Conservation (phyloP, 345 rosid species). For the Microcos paniculata region DNA sequence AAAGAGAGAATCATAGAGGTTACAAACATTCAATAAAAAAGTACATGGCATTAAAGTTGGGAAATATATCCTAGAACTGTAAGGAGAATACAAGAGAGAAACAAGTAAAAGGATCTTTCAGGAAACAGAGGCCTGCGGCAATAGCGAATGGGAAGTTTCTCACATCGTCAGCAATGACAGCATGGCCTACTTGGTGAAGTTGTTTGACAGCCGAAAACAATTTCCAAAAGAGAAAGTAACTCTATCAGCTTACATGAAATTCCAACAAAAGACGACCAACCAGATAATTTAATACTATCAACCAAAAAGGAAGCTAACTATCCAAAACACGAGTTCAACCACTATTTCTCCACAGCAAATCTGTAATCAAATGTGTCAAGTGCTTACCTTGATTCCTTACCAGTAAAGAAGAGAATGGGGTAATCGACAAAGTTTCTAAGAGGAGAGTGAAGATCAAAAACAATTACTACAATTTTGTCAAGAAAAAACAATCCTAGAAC, state of each 20-base stretch:
- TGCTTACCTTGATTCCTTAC: background rate
- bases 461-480: background rate
- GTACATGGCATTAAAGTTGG: background rate
- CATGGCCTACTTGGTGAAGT: background rate
- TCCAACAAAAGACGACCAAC: background rate
- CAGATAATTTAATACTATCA: background rate
- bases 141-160: background rate
- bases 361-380: background rate
- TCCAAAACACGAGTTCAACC: background rate
- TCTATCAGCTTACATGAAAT: background rate
- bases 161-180: background rate
- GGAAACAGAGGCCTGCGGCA: background rate
- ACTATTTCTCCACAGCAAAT: background rate
- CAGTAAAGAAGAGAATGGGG: background rate
- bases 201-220: background rate
- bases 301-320: background rate
- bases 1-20: background rate
- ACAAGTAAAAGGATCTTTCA: background rate
- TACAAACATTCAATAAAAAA: background rate
- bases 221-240: constrained; percentile 1
- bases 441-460: background rate
- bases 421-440: background rate
- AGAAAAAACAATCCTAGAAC: background rate
- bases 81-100: background rate
- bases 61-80: background rate